Evolutionary conservation across 352 stramenopile genomes (phyloP).

Genomic region (Globisporangium spinosum): DNA sequence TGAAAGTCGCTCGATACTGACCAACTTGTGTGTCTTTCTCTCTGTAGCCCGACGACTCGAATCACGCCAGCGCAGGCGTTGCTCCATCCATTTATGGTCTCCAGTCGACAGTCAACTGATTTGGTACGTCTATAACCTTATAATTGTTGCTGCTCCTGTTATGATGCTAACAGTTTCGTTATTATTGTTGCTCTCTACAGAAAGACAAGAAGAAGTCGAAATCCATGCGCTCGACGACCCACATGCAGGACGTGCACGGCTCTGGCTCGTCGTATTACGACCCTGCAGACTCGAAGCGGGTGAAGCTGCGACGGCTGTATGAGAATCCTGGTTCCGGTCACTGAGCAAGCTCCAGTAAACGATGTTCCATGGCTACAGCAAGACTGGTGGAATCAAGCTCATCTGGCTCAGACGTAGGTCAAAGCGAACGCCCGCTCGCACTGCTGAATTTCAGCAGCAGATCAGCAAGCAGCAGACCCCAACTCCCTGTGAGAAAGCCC

Average conservation of each 20-base stretch:
- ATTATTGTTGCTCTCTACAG: constrained; percentile 19
- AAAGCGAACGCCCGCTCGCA: background rate
- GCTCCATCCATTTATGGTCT: constrained; percentile 90
- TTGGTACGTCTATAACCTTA: constrained; percentile 18
- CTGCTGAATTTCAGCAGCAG: background rate
- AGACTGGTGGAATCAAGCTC: background rate
- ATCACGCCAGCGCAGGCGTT: constrained; percentile 93
- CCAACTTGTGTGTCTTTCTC: background rate
- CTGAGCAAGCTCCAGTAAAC: constrained; percentile 20
- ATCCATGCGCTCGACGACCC: constrained; percentile 41
- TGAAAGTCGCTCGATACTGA: background rate
- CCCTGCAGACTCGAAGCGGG: constrained; percentile 22
- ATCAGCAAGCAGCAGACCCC: background rate
- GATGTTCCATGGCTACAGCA: background rate
- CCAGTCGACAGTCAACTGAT: constrained; percentile 36
- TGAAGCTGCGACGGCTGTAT: constrained; percentile 44
- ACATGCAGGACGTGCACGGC: constrained; percentile 28
- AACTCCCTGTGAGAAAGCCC: background rate
- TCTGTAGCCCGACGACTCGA: constrained; percentile 66
- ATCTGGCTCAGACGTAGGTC: background rate
- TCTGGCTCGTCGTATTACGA: constrained; percentile 15
- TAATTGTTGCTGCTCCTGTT: background rate
- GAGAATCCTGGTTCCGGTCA: constrained; percentile 36
- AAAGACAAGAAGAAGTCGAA: constrained; percentile 43
- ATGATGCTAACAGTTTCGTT: background rate